Percentiles rank a stretch among this genome's conserved stretches.
Evolutionary conservation across 306 rosid species (phyloP).

Genomic region (Cicer yamashitae): DNA sequence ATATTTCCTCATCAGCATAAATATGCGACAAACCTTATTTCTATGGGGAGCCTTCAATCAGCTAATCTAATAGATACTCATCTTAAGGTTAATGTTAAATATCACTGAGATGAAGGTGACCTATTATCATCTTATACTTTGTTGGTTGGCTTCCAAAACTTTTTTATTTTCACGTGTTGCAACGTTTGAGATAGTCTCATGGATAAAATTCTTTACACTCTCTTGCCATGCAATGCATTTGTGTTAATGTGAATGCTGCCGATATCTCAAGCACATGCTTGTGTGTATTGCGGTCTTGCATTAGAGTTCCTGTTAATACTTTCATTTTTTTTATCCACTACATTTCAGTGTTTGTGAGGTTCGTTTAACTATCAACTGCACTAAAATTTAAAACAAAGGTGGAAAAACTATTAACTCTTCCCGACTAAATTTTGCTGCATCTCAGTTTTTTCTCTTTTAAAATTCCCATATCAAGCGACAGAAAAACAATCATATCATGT

Average conservation of each 20-base stretch:
- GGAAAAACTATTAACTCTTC: background rate
- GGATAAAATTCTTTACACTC: constrained; percentile 26
- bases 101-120: background rate
- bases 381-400: background rate
- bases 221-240: constrained; percentile 31
- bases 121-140: constrained; percentile 25
- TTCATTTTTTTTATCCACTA: background rate
- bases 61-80: no score
- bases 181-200: constrained; percentile 1
- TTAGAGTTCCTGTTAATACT: background rate
- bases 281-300: background rate
- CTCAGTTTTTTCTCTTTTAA: background rate
- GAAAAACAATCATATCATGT: constrained; percentile 14
- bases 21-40: no score
- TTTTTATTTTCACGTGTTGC: constrained; percentile 25
- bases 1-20: no score
- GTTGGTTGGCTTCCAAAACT: constrained; percentile 23
- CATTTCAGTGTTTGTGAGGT: background rate
- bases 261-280: background rate
- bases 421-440: constrained; percentile 23
- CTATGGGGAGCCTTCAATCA: no score
- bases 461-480: constrained; percentile 27
- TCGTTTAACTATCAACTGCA: background rate
- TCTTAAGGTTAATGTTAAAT: no score
- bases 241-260: background rate